Evolutionary conservation across 768 basidiomycete genomes (phyloP), one percentile per base, ranked within the genome.

Genomic region (Coprinopsis marcescibilis): DNA sequence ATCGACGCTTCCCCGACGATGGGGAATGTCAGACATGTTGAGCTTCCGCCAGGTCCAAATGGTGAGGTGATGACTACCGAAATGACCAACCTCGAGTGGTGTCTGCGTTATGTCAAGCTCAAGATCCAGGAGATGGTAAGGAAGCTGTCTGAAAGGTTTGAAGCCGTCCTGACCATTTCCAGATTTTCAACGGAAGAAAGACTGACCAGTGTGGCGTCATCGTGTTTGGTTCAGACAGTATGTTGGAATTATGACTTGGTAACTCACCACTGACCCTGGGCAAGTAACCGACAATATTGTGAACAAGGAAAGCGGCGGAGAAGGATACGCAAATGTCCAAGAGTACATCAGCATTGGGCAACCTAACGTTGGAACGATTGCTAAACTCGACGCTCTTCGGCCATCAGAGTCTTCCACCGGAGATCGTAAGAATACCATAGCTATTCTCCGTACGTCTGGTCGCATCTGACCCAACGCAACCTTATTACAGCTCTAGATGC

Each of bases 191-290:
- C 54, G 88, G 85, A 12, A 75, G 94, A 33, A 96, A 95, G 70
- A 97, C 94, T 8, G 94, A 95, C 59, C 83, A 90, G 59, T 90
- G 91, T 60, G 89, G 91, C n/a, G 78, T 97, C 23, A 75, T 96
- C 38, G 65, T 84, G 2, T 92, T 91, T 57, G 94, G 90, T n/a
- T 80, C 85, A 2, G 81, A 89, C 62, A 78, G 91, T 73, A 53
- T 36, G 48, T n/a, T 11, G 6, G n/a, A 25, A 35, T 21, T 12
- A 17, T 19, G 36, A 7, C 19, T 42, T 10, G 15, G 13, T 38
- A 21, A 11, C n/a, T 29, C 34, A n/a, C 23, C 23, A 30, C 47
- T 55, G 17, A 54, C 36, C 25, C 17, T 15, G 8, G 19, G 32
- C 41, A 44, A 86, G 85, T 76, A 41, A 89, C 85, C 15, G 64